Conservation (phyloP, 2,329 filamentous ascomycete species). For the Diplodia intermedia region DNA sequence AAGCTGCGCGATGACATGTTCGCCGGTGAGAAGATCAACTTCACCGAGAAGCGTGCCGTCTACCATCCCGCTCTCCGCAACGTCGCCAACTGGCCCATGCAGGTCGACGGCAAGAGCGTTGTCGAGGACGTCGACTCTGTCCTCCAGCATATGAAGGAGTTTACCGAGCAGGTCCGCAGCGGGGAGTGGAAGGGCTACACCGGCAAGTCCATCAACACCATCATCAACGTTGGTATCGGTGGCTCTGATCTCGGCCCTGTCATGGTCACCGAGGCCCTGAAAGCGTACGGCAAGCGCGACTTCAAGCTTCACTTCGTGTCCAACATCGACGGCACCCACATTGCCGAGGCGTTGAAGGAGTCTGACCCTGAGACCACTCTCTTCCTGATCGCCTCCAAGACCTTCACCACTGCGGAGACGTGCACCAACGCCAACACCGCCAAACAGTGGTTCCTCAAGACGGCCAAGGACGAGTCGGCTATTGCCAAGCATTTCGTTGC, state of each 20-base stretch:
- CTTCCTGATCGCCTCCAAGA: constrained; percentile 98
- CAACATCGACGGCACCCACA: constrained; percentile 99
- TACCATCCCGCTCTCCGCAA: constrained; percentile 96
- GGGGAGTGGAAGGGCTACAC: constrained; percentile 97
- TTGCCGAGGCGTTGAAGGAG: constrained; percentile 86
- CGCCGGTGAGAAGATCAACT: constrained; percentile 97
- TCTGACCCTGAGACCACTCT: constrained; percentile 98
- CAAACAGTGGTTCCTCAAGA: constrained; percentile 94
- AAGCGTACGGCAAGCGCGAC: constrained; percentile 86
- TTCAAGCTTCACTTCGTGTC: constrained; percentile 97
- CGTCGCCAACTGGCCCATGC: constrained; percentile 77
- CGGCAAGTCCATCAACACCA: constrained; percentile 95
- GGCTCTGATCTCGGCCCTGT: constrained; percentile 97
- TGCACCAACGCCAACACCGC: constrained; percentile 96
- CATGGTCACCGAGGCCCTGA: constrained; percentile 98
- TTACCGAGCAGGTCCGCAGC: constrained; percentile 91
- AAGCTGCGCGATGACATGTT: constrained; percentile 98
- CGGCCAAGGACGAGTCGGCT: constrained; percentile 71
- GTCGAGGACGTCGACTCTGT: constrained; percentile 92
- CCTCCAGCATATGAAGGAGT: constrained; percentile 97
- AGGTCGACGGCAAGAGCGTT: constrained; percentile 91
- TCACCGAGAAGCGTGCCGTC: constrained; percentile 94
- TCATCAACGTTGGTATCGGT: constrained; percentile 97
- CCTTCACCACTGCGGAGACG: constrained; percentile 98
- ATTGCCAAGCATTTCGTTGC: constrained; percentile 99